These are phyloP conservation scores for Lachnellula arida DNA, from an alignment of 2,329 filamentous ascomycete genomes.

Conservation along the genomic window DNA sequence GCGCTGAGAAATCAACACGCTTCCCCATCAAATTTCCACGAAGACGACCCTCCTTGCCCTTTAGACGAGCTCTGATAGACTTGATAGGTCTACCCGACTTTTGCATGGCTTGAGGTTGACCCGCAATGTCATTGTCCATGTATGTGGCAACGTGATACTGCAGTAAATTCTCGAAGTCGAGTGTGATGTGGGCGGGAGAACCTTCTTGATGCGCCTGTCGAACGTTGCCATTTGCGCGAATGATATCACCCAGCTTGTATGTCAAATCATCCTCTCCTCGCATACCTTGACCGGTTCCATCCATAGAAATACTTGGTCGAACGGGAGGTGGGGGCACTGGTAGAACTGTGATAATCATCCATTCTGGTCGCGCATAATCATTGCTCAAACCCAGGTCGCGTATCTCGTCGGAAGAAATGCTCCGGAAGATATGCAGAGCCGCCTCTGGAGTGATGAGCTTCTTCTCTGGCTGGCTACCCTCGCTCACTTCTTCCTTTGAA, in stretches of 20 bases:
- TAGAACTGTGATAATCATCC: constrained; percentile 95
- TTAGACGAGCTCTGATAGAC: constrained; percentile 90
- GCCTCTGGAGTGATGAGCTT: constrained; percentile 76
- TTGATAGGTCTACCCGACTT: constrained; percentile 88
- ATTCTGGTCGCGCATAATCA: constrained; percentile 93
- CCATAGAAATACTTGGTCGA: constrained; percentile 93
- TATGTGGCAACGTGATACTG: constrained; percentile 96
- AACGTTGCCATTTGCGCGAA: constrained; percentile 94
- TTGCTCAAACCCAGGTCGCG: constrained; percentile 85
- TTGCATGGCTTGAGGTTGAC: constrained; percentile 83
- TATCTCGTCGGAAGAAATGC: constrained; percentile 77
- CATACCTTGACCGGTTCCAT: constrained; percentile 86
- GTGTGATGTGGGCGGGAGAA: constrained; percentile 82
- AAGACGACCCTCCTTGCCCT: constrained; percentile 96
- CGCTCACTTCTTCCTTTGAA: constrained; percentile 69
- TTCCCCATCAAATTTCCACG: constrained; percentile 96
- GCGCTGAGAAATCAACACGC: constrained; percentile 95
- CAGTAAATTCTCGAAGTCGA: constrained; percentile 88
- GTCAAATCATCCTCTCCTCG: constrained; percentile 98
- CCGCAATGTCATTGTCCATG: constrained; percentile 93
- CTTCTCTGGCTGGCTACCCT: constrained; percentile 68
- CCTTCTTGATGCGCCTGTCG: constrained; percentile 87
- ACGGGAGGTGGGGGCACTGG: constrained; percentile 95
- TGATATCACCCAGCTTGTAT: constrained; percentile 97
- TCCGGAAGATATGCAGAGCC: constrained; percentile 80